Conservation (phyloP, 108 stramenopile species). For the Nitzschia palea region DNA sequence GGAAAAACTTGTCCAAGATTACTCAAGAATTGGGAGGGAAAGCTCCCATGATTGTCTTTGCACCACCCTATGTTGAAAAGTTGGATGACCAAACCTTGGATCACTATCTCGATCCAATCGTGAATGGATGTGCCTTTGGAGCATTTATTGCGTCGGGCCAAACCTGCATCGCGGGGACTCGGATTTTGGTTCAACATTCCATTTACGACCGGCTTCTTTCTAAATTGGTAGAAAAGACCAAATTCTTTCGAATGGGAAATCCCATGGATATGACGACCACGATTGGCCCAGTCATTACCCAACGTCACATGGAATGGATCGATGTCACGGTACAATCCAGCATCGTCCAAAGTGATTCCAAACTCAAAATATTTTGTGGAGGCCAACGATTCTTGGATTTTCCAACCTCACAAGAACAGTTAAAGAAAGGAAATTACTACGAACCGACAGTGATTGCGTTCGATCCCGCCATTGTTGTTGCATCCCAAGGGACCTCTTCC, state of each 20-base stretch:
- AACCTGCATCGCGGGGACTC: slow-evolving; percentile 68
- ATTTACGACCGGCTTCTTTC: slow-evolving; percentile 34
- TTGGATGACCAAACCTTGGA: slow-evolving; percentile 51
- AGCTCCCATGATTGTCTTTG: slow-evolving; percentile 71
- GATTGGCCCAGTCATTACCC: slow-evolving; percentile 42
- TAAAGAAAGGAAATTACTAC: slow-evolving; percentile 25
- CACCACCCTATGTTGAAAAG: slow-evolving; percentile 50
- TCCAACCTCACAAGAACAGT: neutral
- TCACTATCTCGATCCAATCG: slow-evolving; percentile 40
- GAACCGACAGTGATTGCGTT: slow-evolving; percentile 23
- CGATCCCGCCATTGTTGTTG: neutral
- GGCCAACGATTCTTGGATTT: slow-evolving; percentile 18
- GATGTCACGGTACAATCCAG: neutral
- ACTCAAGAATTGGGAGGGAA: slow-evolving; percentile 78
- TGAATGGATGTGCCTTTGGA: slow-evolving; percentile 59
- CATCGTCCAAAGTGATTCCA: neutral
- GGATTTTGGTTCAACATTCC: slow-evolving; percentile 58
- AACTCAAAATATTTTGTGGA: slow-evolving; percentile 9
- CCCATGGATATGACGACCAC: slow-evolving; percentile 32
- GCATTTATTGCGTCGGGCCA: slow-evolving; percentile 59
- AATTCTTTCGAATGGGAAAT: slow-evolving; percentile 42
- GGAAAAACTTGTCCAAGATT: slow-evolving; percentile 40
- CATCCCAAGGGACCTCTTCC: neutral
- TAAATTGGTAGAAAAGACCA: slow-evolving; percentile 34
- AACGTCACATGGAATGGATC: slow-evolving; percentile 39